Evolutionary conservation across 139 green algal genomes (phyloP).

Genomic region (Haematococcus sp.): DNA sequence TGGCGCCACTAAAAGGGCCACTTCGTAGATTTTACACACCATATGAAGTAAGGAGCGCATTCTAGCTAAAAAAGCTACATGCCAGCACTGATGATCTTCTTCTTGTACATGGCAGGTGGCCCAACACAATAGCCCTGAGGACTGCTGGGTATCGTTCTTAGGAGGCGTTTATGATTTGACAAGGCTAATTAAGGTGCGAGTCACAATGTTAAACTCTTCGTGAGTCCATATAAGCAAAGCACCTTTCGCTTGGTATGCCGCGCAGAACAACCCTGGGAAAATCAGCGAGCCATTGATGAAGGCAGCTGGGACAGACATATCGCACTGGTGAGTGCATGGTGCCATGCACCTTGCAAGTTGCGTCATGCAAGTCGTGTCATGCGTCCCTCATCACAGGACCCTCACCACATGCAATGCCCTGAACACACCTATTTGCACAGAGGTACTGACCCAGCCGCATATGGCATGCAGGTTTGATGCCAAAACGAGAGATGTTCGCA

Average conservation of each 20-base stretch:
- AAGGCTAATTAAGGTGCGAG: constrained; percentile 43
- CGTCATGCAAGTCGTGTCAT: not conserved
- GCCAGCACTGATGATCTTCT: not conserved
- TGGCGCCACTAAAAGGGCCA: not conserved
- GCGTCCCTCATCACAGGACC: too few species aligned
- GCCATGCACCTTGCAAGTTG: too few species aligned
- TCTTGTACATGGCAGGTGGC: constrained; percentile 38
- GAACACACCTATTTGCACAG: too few species aligned
- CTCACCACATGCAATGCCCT: too few species aligned
- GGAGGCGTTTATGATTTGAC: constrained; percentile 65
- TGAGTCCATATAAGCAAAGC: not conserved
- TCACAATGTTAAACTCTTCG: not conserved
- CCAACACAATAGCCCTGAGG: constrained; percentile 57
- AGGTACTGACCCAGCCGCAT: too few species aligned
- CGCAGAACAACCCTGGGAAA: constrained; percentile 47
- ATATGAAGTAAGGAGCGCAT: constrained; percentile 36
- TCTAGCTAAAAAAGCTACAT: not conserved
- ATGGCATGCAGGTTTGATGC: constrained; percentile 75
- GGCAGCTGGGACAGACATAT: constrained; percentile 68
- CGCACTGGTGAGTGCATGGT: constrained; percentile 54
- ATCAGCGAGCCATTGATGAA: constrained; percentile 57
- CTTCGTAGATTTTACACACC: constrained; percentile 50
- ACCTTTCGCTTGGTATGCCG: too few species aligned
- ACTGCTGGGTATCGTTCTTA: constrained; percentile 75
- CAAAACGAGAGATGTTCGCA: constrained; percentile 51